Base-by-base conservation (phyloP, 345 rosid species). In the Moricandia arvensis region DNA sequence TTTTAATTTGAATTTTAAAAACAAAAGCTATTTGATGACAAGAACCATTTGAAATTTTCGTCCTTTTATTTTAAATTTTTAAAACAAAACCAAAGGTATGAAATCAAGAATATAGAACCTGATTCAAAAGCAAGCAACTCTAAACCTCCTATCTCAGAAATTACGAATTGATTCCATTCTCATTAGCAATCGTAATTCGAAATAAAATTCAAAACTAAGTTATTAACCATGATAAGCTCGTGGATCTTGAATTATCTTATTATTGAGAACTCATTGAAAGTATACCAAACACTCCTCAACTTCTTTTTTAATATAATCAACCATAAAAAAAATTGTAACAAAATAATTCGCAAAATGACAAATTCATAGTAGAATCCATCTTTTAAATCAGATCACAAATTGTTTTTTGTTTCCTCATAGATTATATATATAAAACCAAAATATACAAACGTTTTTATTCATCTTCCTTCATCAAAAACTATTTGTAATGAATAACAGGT, bases 401-500 rank as follows among this genome's bases (percentile, higher is more conserved):
- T 21, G 12, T 12, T 58, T 4, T 68, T 69, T 10, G 27, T 13
- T 67, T 69, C 33, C 57, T 66, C 64, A n/a, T 37, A 61, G 73
- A 35, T 71, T 34, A 47, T 34, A 70, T 55, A 63, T 8, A 16
- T 4, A 24, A 6, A 47, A 68, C 6, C 38, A 9, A 15, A 59
- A 72, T 77, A 59, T 69, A 58, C 38, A 79, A 67, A 15, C 57
- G 31, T 54, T n/a, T 54, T 68, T 43, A 57, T 73, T 67, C 43
- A 15, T 51, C 15, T 60, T 55, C 37, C 5, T 29, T n/a, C 43
- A 15, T 11, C 24, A 6, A 62, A 21, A 26, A 33, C 77, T 80
- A 88, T 71, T 79, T 83, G 59, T 75, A 87, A 65, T 87, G 71
- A 6, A 90, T 79, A 1, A 87, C 87, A 24, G 96, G 87, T 72